Conservation (phyloP, 257 asterid species). For the Coffea eugenioides region DNA sequence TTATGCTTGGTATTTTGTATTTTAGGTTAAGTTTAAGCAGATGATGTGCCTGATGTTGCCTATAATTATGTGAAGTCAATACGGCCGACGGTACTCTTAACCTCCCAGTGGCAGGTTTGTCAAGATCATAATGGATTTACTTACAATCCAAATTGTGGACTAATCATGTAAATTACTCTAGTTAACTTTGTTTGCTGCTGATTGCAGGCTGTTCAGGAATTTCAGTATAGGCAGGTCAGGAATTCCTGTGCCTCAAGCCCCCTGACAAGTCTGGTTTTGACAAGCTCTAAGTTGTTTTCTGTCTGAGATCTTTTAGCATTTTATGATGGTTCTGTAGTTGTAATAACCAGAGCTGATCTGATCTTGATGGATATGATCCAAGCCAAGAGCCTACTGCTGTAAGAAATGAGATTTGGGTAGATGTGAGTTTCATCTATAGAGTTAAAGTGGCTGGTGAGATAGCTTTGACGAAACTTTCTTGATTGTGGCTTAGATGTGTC, state of each 20-base stretch:
- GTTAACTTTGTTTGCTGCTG: slow-evolving; percentile 14
- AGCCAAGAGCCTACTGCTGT: slow-evolving; percentile 21
- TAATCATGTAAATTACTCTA: not conserved
- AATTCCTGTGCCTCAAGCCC: slow-evolving; percentile 18
- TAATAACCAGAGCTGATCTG: slow-evolving; percentile 41
- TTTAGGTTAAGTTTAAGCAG: slow-evolving; percentile 56
- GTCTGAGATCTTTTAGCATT: slow-evolving; percentile 35
- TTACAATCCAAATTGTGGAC: not conserved
- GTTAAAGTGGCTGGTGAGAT: slow-evolving; percentile 49
- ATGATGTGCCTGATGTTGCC: slow-evolving; percentile 58
- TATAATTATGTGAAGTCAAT: slow-evolving; percentile 60
- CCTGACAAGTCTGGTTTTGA: slow-evolving; percentile 14
- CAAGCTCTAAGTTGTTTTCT: slow-evolving; percentile 28
- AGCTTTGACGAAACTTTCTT: slow-evolving; percentile 52
- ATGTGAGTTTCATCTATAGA: slow-evolving; percentile 47
- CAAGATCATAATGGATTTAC: not conserved
- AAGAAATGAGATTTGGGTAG: slow-evolving; percentile 39
- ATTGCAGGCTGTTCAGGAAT: slow-evolving; percentile 53
- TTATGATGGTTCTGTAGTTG: slow-evolving; percentile 57
- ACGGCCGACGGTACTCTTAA: slow-evolving; percentile 63
- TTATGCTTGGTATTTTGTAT: slow-evolving; percentile 7
- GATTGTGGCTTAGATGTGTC: slow-evolving; percentile 41
- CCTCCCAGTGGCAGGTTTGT: slow-evolving; percentile 58
- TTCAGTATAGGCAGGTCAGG: slow-evolving; percentile 31
- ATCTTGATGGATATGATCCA: slow-evolving; percentile 49